Percentiles rank a stretch among this genome's conserved stretches.
phyloP scores from a whole-genome alignment of 257 asterid genomes.

The Echites panduratus region DNA sequence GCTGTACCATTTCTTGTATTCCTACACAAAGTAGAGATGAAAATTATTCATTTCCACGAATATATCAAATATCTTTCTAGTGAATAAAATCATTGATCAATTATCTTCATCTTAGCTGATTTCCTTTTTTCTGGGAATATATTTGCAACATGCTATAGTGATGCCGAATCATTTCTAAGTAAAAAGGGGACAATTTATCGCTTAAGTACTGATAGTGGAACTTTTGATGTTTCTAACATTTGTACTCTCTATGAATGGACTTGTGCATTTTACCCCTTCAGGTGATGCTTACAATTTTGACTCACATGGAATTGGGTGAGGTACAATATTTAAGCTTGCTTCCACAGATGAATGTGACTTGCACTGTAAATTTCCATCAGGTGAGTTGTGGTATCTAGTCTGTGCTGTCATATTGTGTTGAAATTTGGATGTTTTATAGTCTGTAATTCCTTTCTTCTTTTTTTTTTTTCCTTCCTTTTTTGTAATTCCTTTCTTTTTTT shows the following conservation, averaged over 20 bases:
- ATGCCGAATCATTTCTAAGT: neutral
- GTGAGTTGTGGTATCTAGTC: constrained; percentile 28
- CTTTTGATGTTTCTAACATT: constrained; percentile 12
- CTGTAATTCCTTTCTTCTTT: neutral
- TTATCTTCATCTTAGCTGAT: constrained; percentile 2
- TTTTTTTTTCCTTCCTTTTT: too few species aligned
- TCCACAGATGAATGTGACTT: constrained; percentile 77
- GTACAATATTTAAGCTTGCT: constrained; percentile 63
- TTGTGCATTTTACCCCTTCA: constrained; percentile 29
- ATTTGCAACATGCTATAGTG: neutral
- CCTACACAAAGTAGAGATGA: neutral
- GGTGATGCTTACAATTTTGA: constrained; percentile 85
- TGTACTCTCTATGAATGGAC: neutral
- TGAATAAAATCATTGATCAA: neutral
- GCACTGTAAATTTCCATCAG: constrained; percentile 87
- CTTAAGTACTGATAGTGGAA: neutral
- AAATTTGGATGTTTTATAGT: neutral
- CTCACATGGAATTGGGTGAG: constrained; percentile 95
- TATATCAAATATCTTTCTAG: neutral
- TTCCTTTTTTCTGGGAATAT: neutral
- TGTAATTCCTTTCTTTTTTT: neutral
- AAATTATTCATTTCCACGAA: neutral
- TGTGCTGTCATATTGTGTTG: neutral
- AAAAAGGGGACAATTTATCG: neutral
- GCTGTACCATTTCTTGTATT: neutral